Conservation (phyloP, 495 filamentous ascomycete genomes). For the Filosporella fistucella region DNA sequence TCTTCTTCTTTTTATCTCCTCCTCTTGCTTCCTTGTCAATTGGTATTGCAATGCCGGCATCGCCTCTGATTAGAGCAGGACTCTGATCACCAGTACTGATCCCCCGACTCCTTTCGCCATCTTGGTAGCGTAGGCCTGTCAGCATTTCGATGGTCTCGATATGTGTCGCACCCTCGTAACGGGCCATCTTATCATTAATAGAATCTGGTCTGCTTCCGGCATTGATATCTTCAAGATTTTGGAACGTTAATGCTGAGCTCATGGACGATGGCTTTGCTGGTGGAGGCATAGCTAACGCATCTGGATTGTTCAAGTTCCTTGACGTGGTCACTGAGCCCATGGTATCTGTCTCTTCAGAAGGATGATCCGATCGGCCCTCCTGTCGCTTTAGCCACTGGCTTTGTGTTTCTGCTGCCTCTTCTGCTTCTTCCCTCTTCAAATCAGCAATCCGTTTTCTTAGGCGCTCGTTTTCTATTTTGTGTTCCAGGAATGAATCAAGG, state of each 20-base stretch:
- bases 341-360: constrained; percentile 40
- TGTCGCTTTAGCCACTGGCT: constrained; percentile 46
- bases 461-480: constrained; percentile 96
- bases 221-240: constrained; percentile 76
- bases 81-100: constrained; percentile 81
- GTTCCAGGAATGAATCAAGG: constrained; percentile 91
- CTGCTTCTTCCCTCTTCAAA: constrained; percentile 78
- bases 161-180: constrained; percentile 68
- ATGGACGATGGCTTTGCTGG: constrained; percentile 58
- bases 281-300: constrained; percentile 55
- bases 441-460: constrained; percentile 79
- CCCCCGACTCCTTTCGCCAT: constrained; percentile 84
- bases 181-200: constrained; percentile 71
- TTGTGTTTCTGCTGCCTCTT: constrained; percentile 58
- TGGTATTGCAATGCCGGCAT: constrained; percentile 79
- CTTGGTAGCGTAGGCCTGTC: constrained; percentile 81
- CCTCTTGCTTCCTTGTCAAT: constrained; percentile 64
- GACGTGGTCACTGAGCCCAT: constrained; percentile 18
- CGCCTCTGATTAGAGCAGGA: constrained; percentile 77
- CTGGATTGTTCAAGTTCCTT: constrained; percentile 23
- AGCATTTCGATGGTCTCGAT: constrained; percentile 91
- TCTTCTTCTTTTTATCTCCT: constrained; percentile 80
- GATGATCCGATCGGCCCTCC: constrained; percentile 48
- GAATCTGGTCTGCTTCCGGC: constrained; percentile 64
- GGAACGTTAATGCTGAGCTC: constrained; percentile 64